Percentiles rank a stretch among this genome's conserved stretches.
phyloP scores from a whole-genome alignment of 1,284 basidiomycete genomes.

The Austroboletus niveus region DNA sequence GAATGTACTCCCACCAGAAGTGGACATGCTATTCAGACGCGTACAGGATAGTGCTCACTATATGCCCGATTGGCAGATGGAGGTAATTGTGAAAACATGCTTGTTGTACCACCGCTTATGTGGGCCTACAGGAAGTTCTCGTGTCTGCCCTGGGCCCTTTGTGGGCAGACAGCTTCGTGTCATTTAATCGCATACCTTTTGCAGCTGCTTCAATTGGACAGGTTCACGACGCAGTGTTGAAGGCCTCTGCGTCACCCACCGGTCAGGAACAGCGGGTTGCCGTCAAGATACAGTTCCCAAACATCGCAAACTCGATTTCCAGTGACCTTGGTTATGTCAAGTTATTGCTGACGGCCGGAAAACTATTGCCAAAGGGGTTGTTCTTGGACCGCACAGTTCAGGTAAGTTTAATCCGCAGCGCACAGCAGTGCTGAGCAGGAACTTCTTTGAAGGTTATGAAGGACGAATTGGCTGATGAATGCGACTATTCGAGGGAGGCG shows the following conservation, averaged over 20 bases:
- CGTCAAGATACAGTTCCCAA: constrained; percentile 96
- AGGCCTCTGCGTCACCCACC: constrained; percentile 48
- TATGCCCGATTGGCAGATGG: constrained; percentile 98
- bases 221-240: constrained; percentile 80
- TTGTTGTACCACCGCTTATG: constrained; percentile 9
- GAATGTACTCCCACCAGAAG: constrained; percentile 82
- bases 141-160: constrained; percentile 68
- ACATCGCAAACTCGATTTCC: constrained; percentile 83
- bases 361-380: constrained; percentile 82
- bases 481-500: constrained; percentile 90
- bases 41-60: constrained; percentile 97
- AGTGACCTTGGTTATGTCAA: constrained; percentile 89
- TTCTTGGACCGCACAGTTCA: constrained; percentile 88
- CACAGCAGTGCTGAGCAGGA: neutral
- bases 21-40: constrained; percentile 85
- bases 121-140: constrained; percentile 71
- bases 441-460: constrained; percentile 67
- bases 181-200: constrained; percentile 87
- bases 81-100: constrained; percentile 46
- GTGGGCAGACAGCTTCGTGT: constrained; percentile 73
- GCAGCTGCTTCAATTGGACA: constrained; percentile 98
- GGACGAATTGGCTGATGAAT: constrained; percentile 92
- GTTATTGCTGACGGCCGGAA: constrained; percentile 77
- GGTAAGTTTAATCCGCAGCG: constrained; percentile 32
- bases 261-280: constrained; percentile 66